phyloP scores from a whole-genome alignment of 2,329 filamentous ascomycete species.

The Aspergillus hortae region DNA sequence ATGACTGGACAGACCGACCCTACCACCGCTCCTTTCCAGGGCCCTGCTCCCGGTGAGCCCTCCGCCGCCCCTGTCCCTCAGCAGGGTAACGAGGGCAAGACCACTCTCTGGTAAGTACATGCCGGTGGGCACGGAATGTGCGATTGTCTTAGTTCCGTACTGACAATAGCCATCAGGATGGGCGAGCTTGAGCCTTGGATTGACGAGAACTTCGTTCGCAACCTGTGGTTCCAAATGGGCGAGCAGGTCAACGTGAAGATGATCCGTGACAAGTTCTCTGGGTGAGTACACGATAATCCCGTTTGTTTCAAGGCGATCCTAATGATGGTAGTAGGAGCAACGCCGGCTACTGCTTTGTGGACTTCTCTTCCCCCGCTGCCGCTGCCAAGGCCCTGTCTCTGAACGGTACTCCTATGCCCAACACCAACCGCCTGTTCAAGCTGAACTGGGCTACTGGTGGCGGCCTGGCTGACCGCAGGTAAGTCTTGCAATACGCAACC shows the following conservation, averaged over 20 bases:
- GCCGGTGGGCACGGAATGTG: constrained; percentile 6
- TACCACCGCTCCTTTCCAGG: constrained; percentile 49
- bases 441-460: constrained; percentile 99
- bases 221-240: constrained; percentile 87
- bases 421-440: constrained; percentile 94
- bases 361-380: constrained; percentile 78
- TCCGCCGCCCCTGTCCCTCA: constrained; percentile 44
- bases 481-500: constrained; percentile 26
- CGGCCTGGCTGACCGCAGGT: constrained; percentile 90
- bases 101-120: constrained; percentile 51
- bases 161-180: constrained; percentile 65
- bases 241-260: constrained; percentile 98
- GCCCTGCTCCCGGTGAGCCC: constrained; percentile 43
- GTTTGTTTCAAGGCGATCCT: constrained; percentile 25
- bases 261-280: constrained; percentile 98
- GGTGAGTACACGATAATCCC: constrained; percentile 55
- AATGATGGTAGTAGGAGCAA: constrained; percentile 64
- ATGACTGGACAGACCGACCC: constrained; percentile 59
- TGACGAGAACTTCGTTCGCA: constrained; percentile 97
- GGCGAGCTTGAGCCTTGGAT: constrained; percentile 99
- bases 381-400: constrained; percentile 87
- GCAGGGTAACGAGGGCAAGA: constrained; percentile 53
- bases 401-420: constrained; percentile 85
- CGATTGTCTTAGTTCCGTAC: not conserved
- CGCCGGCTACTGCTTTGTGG: constrained; percentile 97